Evolutionary conservation across 2,329 filamentous ascomycete species (phyloP).

Genomic region (Botrytis porri): DNA sequence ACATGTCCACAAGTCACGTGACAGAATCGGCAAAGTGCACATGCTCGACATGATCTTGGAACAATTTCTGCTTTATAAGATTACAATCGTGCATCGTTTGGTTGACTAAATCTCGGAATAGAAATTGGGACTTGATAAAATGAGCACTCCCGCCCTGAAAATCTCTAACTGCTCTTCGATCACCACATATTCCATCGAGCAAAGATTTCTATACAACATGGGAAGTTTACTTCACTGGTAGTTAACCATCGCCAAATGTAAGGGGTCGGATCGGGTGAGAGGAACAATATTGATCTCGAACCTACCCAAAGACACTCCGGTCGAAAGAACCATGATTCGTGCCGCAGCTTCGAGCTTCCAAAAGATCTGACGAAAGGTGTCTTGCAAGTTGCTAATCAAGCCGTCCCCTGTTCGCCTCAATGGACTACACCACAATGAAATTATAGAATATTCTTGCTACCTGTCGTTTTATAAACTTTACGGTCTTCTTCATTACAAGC

Average conservation of each 20-base stretch:
- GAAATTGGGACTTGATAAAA: background rate
- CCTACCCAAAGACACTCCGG: no score
- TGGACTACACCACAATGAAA: background rate
- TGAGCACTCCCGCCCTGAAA: background rate
- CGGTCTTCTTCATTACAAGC: background rate
- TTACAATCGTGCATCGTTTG: background rate
- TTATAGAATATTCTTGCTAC: background rate
- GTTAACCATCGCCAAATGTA: background rate
- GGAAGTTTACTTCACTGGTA: background rate
- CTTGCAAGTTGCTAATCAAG: background rate
- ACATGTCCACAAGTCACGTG: background rate
- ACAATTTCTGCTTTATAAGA: no score
- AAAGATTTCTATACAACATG: background rate
- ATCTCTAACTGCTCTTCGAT: background rate
- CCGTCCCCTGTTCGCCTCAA: no score
- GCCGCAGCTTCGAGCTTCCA: no score
- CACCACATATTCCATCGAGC: background rate
- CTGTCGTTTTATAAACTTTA: no score
- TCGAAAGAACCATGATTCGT: no score
- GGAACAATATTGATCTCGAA: background rate
- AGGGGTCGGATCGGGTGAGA: background rate
- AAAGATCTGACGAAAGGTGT: background rate
- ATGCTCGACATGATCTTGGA: no score
- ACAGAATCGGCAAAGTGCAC: rapidly evolving
- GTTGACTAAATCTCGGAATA: background rate